Evolutionary conservation across 2,329 filamentous ascomycete genomes (phyloP).

Genomic region (Magnaporthiopsis incrustans): DNA sequence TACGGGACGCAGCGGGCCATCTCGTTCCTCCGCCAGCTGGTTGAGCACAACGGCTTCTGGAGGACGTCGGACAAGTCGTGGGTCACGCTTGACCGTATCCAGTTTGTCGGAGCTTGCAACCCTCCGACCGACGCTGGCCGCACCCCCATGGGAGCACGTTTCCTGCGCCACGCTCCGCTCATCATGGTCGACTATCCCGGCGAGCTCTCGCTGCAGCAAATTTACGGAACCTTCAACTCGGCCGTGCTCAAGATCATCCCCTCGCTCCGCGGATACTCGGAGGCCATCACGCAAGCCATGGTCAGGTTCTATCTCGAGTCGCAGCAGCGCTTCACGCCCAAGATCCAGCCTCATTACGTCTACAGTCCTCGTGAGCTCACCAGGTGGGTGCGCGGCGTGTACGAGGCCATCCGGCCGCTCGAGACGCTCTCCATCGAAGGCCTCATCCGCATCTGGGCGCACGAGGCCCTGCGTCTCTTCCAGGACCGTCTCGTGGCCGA

Average conservation of each 20-base stretch:
- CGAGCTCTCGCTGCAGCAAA: conserved; percentile 87
- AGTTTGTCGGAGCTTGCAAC: conserved; percentile 98
- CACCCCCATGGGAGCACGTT: conserved; percentile 86
- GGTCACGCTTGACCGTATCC: conserved; percentile 95
- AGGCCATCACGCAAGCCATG: conserved; percentile 93
- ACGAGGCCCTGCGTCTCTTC: conserved; percentile 92
- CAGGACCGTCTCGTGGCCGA: conserved; percentile 94
- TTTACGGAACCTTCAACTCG: conserved; percentile 96
- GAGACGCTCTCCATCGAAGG: conserved; percentile 85
- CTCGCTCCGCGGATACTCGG: conserved; percentile 87
- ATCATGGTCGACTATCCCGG: conserved; percentile 99
- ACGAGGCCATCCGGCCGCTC: conserved; percentile 90
- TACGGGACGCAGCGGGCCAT: conserved; percentile 97
- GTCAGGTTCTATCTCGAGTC: conserved; percentile 94
- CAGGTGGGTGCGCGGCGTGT: conserved; percentile 93
- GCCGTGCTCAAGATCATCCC: conserved; percentile 96
- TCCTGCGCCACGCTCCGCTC: conserved; percentile 92
- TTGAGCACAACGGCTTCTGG: conserved; percentile 99
- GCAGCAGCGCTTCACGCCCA: conserved; percentile 86
- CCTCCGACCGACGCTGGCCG: conserved; percentile 94
- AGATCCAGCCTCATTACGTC: conserved; percentile 97
- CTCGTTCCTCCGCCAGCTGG: conserved; percentile 91
- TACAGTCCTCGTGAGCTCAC: conserved; percentile 99
- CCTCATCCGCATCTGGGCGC: conserved; percentile 93
- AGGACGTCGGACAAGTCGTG: conserved; percentile 93